Percentiles rank a stretch among this genome's conserved stretches.
These are phyloP conservation scores for Singerocomus inundabilis DNA, from an alignment of 1,284 basidiomycete species.

Conservation along the genomic window DNA sequence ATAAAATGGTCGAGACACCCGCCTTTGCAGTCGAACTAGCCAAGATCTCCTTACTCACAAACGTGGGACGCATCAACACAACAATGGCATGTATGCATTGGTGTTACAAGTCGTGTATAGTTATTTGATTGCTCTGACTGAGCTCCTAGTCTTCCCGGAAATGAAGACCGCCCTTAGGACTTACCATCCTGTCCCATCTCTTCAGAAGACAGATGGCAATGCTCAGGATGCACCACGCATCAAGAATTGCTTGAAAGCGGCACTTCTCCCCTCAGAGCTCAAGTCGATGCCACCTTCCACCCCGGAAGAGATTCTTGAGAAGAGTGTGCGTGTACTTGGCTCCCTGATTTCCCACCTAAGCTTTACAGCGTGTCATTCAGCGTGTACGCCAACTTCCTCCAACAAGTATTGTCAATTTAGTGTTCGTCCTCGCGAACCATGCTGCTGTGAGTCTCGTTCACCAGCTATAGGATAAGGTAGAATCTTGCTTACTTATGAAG, in stretches of 20 bases:
- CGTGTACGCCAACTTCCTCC: constrained; percentile 62
- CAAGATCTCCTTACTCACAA: constrained; percentile 84
- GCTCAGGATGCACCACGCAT: constrained; percentile 72
- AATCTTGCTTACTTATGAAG: constrained; percentile 38
- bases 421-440: constrained; percentile 68
- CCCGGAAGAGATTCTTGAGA: constrained; percentile 66
- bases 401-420: constrained; percentile 70
- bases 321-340: constrained; percentile 45
- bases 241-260: constrained; percentile 75
- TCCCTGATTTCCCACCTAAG: neutral
- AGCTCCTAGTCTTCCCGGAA: constrained; percentile 51
- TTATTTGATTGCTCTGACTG: constrained; percentile 21
- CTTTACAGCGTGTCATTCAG: constrained; percentile 34
- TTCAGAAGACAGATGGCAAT: constrained; percentile 64
- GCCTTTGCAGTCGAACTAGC: constrained; percentile 81
- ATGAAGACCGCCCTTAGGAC: constrained; percentile 70
- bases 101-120: constrained; percentile 12
- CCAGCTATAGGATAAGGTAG: neutral
- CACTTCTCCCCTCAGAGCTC: constrained; percentile 70
- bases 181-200: constrained; percentile 68
- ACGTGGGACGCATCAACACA: constrained; percentile 92
- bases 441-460: constrained; percentile 49
- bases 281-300: constrained; percentile 64
- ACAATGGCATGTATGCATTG: constrained; percentile 78
- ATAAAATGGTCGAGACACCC: constrained; percentile 79